Percentiles rank a stretch among this genome's conserved stretches.
Evolutionary conservation across 768 basidiomycete genomes (phyloP).

Genomic region (Termitomyces sp.): DNA sequence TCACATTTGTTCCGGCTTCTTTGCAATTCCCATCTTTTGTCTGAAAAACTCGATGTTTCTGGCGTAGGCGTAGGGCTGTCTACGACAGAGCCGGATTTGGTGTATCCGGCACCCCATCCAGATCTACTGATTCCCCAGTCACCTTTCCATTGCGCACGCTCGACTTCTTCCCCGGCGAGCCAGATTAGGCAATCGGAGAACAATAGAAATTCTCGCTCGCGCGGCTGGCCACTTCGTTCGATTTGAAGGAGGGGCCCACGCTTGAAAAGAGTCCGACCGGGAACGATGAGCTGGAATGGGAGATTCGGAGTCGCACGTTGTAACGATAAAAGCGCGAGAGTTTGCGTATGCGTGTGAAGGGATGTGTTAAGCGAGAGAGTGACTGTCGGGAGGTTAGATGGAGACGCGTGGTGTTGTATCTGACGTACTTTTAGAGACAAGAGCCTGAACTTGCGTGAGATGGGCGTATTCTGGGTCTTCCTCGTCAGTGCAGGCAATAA

Average conservation of each 20-base stretch:
- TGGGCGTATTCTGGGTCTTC: conserved; percentile 67
- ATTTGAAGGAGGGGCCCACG: conserved; percentile 60
- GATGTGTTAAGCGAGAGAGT: conserved; percentile 77
- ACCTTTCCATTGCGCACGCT: conserved; percentile 27
- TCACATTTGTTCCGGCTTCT: conserved; percentile 61
- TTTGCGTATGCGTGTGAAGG: conserved; percentile 74
- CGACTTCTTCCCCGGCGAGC: conserved; percentile 55
- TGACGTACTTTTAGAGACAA: conserved; percentile 72
- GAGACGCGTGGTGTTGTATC: not conserved
- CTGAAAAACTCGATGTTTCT: conserved; percentile 1
- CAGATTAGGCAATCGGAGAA: conserved; percentile 83
- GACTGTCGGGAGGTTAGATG: conserved; percentile 38
- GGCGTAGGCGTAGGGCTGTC: conserved; percentile 11
- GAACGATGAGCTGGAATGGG: conserved; percentile 73
- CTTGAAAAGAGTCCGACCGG: conserved; percentile 77
- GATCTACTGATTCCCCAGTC: conserved; percentile 28
- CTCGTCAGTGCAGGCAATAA: conserved; percentile 61
- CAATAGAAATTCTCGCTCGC: conserved; percentile 70
- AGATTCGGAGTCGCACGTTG: conserved; percentile 76
- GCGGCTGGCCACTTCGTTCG: conserved; percentile 45
- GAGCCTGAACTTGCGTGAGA: conserved; percentile 53
- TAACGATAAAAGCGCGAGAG: conserved; percentile 69
- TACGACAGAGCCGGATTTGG: conserved; percentile 12
- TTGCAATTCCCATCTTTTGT: conserved; percentile 28
- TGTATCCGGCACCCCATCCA: conserved; percentile 17